Conservation (phyloP, 371 early-diverging fungal genomes). For the Syncephalastrum contaminatum region DNA sequence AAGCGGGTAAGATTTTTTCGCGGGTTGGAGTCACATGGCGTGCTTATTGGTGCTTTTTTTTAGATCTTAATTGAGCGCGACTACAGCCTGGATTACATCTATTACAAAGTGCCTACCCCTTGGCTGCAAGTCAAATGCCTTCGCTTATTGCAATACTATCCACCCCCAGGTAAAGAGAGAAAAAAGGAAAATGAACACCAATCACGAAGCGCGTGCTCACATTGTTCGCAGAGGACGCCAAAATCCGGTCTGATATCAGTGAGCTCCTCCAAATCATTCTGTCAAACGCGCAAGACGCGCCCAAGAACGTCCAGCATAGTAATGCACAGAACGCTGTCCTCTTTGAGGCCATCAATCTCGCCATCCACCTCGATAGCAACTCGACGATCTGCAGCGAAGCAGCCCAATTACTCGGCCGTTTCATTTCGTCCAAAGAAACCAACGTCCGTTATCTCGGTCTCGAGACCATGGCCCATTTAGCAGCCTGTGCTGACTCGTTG, state of each 20-base stretch:
- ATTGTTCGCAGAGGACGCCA: conserved; percentile 48
- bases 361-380: conserved; percentile 89
- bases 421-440: conserved; percentile 91
- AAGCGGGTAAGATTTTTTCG: conserved; percentile 59
- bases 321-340: conserved; percentile 96
- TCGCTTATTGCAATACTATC: conserved; percentile 92
- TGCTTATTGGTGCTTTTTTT: conserved; percentile 3
- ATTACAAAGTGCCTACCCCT: conserved; percentile 96
- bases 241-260: conserved; percentile 62
- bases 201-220: not conserved
- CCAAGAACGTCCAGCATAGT: conserved; percentile 95
- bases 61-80: conserved; percentile 88
- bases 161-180: conserved; percentile 75
- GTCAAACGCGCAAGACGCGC: conserved; percentile 79
- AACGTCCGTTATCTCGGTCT: conserved; percentile 93
- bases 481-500: conserved; percentile 82
- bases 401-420: conserved; percentile 78
- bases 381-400: conserved; percentile 85
- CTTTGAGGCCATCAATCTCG: conserved; percentile 94
- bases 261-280: conserved; percentile 80
- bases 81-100: conserved; percentile 83
- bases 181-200: not conserved
- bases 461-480: conserved; percentile 97
- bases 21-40: conserved; percentile 1
- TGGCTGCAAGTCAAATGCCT: conserved; percentile 97